Base-by-base conservation (phyloP, 169 alveolate species). In the Babesia sp. region DNA sequence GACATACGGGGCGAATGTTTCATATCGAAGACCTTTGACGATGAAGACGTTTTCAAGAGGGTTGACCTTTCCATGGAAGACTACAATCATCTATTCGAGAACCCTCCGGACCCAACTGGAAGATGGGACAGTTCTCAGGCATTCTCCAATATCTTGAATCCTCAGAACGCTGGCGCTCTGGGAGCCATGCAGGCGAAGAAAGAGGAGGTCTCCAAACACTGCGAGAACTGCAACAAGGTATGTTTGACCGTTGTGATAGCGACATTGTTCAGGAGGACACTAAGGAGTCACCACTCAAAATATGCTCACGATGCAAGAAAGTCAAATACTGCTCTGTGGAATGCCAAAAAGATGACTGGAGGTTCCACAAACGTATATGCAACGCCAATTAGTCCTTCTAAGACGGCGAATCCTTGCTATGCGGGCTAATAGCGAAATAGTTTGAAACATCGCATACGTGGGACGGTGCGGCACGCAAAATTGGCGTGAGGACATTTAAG, bases 1-100 rank as follows among this genome's bases (percentile, higher is more conserved):
- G 95, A 93, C 48, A 90, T 93, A 29, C 83, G 94, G 33, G 97
- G 97, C 39, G 97, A 93, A 69, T 93, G 96, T 45, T 93, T 92
- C 71, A 61, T 93, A 33, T 92, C 96, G 18, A 80, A 82, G 71
- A 89, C 96, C 16, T 93, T 86, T 59, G 97, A 93, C 73, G 95
- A 93, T 61, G 95, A 91, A 56, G 93, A 90, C 48, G 91, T 51
- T 28, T 93, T 93, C 83, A 79, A 85, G 46, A 79, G 97, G 53
- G 84, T 85, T 7, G 91, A 90, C 82, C 87, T 90, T 74, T 75
- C 91, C 22, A 48, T 81, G 46, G 73, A 75, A 12, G 96, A 91
- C 60, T 93, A 90, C 70, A 89, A 92, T 31, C 76, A 74, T 3
- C 76, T 91, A 18, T 66, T 90, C 74, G 86, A 87, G 42, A 84